phyloP scores from a whole-genome alignment of 169 alveolate species.

The Haemoproteus tartakovskyi region DNA sequence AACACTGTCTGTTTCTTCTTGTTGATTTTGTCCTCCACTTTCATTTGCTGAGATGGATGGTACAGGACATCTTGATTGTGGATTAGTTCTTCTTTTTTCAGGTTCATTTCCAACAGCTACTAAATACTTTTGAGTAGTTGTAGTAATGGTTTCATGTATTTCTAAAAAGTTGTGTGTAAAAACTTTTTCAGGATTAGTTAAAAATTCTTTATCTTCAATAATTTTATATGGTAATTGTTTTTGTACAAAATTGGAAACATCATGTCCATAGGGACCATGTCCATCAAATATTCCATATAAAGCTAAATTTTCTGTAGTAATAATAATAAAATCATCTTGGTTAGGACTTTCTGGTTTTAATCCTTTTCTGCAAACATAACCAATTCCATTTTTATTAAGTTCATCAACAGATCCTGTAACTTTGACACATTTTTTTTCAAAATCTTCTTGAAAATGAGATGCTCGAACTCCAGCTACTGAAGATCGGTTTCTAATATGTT shows the following conservation, averaged over 20 bases:
- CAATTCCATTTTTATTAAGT: slow-evolving; percentile 72
- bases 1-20: too few species aligned
- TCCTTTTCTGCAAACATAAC: slow-evolving; percentile 84
- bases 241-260: slow-evolving; percentile 80
- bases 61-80: too few species aligned
- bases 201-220: slow-evolving; percentile 39
- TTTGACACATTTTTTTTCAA: slow-evolving; percentile 64
- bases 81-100: too few species aligned
- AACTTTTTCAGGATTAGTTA: slow-evolving; percentile 59
- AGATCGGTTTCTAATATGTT: slow-evolving; percentile 26
- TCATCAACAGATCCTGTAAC: slow-evolving; percentile 57
- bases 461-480: slow-evolving; percentile 65
- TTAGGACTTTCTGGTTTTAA: slow-evolving; percentile 87
- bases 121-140: slow-evolving; percentile 21
- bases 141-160: slow-evolving; percentile 44
- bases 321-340: slow-evolving; percentile 82
- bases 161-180: slow-evolving; percentile 43
- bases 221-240: slow-evolving; percentile 73
- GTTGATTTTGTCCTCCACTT: too few species aligned
- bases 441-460: slow-evolving; percentile 66
- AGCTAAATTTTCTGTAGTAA: slow-evolving; percentile 69
- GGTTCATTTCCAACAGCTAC: slow-evolving; percentile 10
- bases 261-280: slow-evolving; percentile 90
- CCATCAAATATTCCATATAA: slow-evolving; percentile 90
- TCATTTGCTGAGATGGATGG: too few species aligned